Evolutionary conservation across 2,329 filamentous ascomycete species (phyloP).

Genomic region (Mycosphaerella arachidis): DNA sequence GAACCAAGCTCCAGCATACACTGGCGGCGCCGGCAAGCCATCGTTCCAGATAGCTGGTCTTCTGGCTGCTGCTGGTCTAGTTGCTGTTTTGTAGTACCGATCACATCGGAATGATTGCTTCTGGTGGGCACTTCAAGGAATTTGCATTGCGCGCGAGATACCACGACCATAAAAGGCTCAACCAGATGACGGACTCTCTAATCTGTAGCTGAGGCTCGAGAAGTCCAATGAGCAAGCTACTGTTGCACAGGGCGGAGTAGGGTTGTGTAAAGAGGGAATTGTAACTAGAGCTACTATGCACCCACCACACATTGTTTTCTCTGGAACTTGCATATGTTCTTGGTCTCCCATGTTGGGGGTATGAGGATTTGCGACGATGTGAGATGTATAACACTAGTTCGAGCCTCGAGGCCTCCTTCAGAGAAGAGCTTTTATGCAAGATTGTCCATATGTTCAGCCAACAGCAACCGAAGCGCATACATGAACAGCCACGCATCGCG

Average conservation of each 20-base stretch:
- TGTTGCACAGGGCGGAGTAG: too few species aligned
- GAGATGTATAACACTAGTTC: too few species aligned
- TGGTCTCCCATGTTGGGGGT: background rate
- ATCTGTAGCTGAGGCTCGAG: background rate
- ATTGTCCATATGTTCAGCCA: background rate
- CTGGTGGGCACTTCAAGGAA: background rate
- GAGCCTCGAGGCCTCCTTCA: too few species aligned
- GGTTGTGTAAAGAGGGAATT: too few species aligned
- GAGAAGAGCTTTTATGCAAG: background rate
- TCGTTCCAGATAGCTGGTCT: conserved; percentile 7
- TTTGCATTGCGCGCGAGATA: background rate
- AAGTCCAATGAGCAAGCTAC: background rate
- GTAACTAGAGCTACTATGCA: background rate
- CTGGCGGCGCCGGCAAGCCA: conserved; percentile 7
- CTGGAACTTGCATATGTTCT: background rate
- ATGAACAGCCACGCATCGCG: too few species aligned
- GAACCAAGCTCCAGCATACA: conserved; percentile 1
- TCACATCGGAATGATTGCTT: background rate
- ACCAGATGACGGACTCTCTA: background rate
- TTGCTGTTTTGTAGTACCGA: conserved; percentile 7
- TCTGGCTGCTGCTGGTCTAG: conserved; percentile 3
- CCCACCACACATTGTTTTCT: background rate
- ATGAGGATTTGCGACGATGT: background rate
- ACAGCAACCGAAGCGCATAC: background rate
- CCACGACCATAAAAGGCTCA: conserved; percentile 14